Conservation (phyloP, 805 yeast genomes). For the Alloascoidea africana region DNA sequence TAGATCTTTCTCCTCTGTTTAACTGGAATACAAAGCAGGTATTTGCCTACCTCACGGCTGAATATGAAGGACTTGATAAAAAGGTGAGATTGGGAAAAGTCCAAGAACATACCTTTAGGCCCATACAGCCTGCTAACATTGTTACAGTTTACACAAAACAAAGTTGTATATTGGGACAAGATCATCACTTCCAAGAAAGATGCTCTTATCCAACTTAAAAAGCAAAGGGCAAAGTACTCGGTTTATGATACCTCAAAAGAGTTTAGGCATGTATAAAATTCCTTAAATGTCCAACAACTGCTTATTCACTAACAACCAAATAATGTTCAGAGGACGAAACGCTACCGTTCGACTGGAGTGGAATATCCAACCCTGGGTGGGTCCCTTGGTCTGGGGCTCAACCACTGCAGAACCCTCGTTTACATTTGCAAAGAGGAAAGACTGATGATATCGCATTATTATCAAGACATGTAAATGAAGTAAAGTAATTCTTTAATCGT, state of each 20-base stretch:
- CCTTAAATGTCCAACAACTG: no score
- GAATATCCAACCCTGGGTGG: constrained; percentile 88
- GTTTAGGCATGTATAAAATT: no score
- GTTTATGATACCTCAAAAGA: constrained; percentile 94
- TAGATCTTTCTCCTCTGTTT: constrained; percentile 67
- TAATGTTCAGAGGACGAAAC: constrained; percentile 35
- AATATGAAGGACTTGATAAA: constrained; percentile 57
- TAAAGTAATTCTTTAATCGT: no score
- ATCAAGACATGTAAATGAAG: no score
- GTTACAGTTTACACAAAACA: constrained; percentile 61
- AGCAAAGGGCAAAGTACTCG: constrained; percentile 57
- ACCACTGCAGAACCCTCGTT: constrained; percentile 14
- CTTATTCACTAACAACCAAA: constrained; percentile 3
- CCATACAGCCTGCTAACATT: constrained; percentile 66
- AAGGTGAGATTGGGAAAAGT: constrained; percentile 65
- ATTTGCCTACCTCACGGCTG: constrained; percentile 83
- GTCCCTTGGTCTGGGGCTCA: constrained; percentile 60
- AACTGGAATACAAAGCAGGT: constrained; percentile 97
- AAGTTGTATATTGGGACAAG: constrained; percentile 83
- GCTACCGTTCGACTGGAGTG: constrained; percentile 65
- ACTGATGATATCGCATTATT: no score
- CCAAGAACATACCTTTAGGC: constrained; percentile 78
- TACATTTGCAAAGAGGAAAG: constrained; percentile 9
- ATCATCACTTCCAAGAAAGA: constrained; percentile 46
- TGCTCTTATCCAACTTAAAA: constrained; percentile 37